A percentile compares a stretch with the other conserved stretches of the same genome.
phyloP scores from a whole-genome alignment of 805 yeast genomes.

The Wickerhamiella spandovensis region DNA sequence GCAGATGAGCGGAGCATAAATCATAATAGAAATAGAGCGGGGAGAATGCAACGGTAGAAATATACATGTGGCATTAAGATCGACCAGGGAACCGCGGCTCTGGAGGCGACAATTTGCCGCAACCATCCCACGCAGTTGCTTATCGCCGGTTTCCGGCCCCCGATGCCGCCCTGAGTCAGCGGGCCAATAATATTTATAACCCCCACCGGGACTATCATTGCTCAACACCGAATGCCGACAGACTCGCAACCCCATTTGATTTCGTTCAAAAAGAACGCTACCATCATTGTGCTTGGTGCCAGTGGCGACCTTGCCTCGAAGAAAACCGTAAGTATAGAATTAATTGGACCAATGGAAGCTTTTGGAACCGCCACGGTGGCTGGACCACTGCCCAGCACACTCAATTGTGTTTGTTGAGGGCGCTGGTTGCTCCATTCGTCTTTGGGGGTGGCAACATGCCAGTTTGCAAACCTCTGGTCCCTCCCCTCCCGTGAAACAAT shows the following conservation, averaged over 20 bases:
- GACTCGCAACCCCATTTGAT: neutral
- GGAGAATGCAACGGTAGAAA: no score
- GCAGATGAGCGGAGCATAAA: no score
- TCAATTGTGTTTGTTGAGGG: neutral
- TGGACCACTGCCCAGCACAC: neutral
- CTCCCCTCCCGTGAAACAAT: no score
- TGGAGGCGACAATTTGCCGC: no score
- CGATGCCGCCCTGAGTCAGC: neutral
- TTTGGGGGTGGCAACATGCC: no score
- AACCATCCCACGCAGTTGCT: no score
- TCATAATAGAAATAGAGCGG: no score
- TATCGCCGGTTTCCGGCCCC: neutral
- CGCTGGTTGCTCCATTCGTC: no score
- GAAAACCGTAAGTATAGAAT: slow-evolving; percentile 13
- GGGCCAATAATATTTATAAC: neutral
- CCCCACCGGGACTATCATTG: neutral
- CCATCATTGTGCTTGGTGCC: slow-evolving; percentile 20
- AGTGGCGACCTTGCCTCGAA: slow-evolving; percentile 28
- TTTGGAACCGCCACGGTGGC: neutral
- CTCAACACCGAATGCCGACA: neutral
- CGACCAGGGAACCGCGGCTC: no score
- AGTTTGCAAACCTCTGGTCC: no score
- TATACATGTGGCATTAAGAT: no score
- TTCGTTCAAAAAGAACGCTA: slow-evolving; percentile 6
- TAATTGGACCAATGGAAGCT: neutral